Evolutionary conservation across 2,329 filamentous ascomycete genomes (phyloP).

Genomic region (Exophiala dermatitidis): DNA sequence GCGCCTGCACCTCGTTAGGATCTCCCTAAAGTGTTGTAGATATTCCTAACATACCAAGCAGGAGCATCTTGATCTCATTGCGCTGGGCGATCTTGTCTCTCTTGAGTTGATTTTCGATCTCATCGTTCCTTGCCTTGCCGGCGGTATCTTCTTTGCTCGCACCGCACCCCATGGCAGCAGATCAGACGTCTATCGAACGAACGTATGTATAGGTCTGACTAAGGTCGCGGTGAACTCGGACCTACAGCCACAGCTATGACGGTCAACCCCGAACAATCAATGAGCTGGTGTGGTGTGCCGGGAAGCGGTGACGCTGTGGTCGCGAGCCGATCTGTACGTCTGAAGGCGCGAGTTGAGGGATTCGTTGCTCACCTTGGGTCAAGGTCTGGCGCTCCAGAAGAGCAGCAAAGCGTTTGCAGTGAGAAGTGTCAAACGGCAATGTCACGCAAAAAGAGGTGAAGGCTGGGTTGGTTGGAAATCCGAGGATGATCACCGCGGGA

Average conservation of each 20-base stretch:
- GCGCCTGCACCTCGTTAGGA: conserved; percentile 55
- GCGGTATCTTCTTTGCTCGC: conserved; percentile 99
- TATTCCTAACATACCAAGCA: conserved; percentile 69
- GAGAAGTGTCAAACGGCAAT: neutral
- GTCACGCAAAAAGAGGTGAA: conserved; percentile 5
- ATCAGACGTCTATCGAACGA: conserved; percentile 10
- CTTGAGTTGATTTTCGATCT: conserved; percentile 99
- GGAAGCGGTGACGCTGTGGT: neutral
- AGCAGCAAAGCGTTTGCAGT: conserved; percentile 4
- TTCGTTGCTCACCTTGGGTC: conserved; percentile 7
- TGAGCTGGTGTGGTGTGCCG: neutral
- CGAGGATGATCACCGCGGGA: conserved; percentile 14
- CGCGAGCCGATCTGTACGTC: neutral
- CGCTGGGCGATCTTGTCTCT: conserved; percentile 97
- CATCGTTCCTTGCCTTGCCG: conserved; percentile 99
- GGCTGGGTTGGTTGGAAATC: conserved; percentile 13
- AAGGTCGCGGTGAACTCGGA: neutral
- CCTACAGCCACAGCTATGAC: neutral
- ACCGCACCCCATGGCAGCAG: conserved; percentile 91
- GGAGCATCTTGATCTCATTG: conserved; percentile 99
- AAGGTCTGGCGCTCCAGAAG: neutral
- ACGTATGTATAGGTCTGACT: neutral
- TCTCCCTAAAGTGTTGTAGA: conserved; percentile 27
- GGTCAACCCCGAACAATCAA: neutral
- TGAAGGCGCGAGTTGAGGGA: neutral